Conservation (phyloP, 2,329 filamentous ascomycete genomes). For the Fusarium paranaense region DNA sequence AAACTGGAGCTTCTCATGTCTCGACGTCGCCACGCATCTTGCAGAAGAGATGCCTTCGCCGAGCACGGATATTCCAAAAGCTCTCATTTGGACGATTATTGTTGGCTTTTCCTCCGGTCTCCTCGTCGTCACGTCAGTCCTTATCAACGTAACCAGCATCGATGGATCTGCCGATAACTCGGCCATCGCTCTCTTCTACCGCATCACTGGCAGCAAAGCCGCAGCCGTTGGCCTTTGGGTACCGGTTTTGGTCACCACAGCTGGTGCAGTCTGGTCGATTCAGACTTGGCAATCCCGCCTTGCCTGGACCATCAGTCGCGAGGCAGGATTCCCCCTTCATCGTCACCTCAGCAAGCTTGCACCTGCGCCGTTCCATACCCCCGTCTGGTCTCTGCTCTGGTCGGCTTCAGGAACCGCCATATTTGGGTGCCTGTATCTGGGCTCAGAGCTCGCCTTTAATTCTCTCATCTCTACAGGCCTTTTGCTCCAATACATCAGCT, state of each 20-base stretch:
- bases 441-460: slow-evolving; percentile 3
- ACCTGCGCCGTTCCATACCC: slow-evolving; percentile 39
- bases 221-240: slow-evolving; percentile 41
- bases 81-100: slow-evolving; percentile 41
- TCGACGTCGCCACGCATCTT: slow-evolving; percentile 44
- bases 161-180: slow-evolving; percentile 35
- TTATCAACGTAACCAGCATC: slow-evolving; percentile 35
- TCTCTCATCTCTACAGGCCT: background rate
- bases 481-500: slow-evolving; percentile 40
- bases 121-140: slow-evolving; percentile 31
- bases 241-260: slow-evolving; percentile 37
- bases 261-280: slow-evolving; percentile 42
- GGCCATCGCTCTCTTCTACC: slow-evolving; percentile 36
- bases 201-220: slow-evolving; percentile 37
- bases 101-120: slow-evolving; percentile 39
- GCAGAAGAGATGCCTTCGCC: slow-evolving; percentile 47
- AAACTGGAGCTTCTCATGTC: slow-evolving; percentile 47
- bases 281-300: slow-evolving; percentile 47
- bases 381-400: slow-evolving; percentile 40
- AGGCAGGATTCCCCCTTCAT: slow-evolving; percentile 41
- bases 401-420: slow-evolving; percentile 37
- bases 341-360: slow-evolving; percentile 38
- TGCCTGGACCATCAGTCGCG: slow-evolving; percentile 45
- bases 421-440: slow-evolving; percentile 4
- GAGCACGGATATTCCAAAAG: slow-evolving; percentile 38